Base-by-base conservation (phyloP, 176 grass and related monocot species). In the Oryza glaberrima region DNA sequence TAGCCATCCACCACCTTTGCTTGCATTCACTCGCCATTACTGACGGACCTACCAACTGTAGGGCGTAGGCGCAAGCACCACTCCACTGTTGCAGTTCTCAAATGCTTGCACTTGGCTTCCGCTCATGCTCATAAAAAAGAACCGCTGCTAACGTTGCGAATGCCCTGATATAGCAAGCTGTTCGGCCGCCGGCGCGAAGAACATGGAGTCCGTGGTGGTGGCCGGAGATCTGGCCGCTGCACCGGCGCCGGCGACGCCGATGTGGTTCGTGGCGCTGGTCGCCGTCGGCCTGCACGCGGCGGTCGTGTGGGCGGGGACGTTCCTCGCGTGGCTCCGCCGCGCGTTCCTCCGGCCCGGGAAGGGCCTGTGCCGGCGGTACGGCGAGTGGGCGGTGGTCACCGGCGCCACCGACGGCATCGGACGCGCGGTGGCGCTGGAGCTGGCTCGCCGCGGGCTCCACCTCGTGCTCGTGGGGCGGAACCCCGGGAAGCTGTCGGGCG, bases 341-440 rank as follows among this genome's bases (percentile, higher is more conserved):
- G 77, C 82, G 3, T 89, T 89, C 65, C 13, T 81, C 7, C 87
- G 82, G 1, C 77, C 69, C 3, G 65, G 87, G 1, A 28, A 54
- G 30, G 64, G 85, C 64, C 77, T 85, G 15, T 30, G 28, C 23
- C 48, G 6, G 14, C 26, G 73, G 4, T 91, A 88, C 80, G 86
- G 92, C 65, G 65, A 56, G n/a, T 94, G 92, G 92, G 92, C 88
- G 28, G 66, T 94, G 54, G 86, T 94, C 69, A 89, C 87, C 1
- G 82, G 87, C n/a, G 65, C 93, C 82, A 95, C 90, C 38, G 87
- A 89, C 70, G 90, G 93, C 64, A 95, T 95, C 64, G 93, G 93
- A 3, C 86, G 81, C 17, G 75, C 85, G 6, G 41, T 92, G 63
- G 90, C 93, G 47, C 77, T 92, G 15, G 77, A 88, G 67, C 82